phyloP scores from a whole-genome alignment of 2,329 filamentous ascomycete genomes.

The Alternaria sp. region DNA sequence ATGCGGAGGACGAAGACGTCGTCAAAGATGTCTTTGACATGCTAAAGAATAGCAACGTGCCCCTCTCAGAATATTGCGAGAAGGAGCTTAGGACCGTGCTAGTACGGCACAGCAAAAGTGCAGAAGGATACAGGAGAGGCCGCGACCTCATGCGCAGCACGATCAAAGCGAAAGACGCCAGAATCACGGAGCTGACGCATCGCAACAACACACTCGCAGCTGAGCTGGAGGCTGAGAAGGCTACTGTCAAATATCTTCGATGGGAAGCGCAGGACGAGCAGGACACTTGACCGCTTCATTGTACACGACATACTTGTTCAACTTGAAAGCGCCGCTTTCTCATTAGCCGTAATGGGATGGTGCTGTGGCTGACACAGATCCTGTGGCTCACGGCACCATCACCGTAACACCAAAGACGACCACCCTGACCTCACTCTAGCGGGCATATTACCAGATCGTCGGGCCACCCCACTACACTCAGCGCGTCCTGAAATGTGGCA shows the following conservation, averaged over 20 bases:
- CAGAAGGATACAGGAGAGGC: slow-evolving; percentile 69
- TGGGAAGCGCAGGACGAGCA: slow-evolving; percentile 27
- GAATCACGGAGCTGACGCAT: slow-evolving; percentile 71
- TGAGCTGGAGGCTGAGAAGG: slow-evolving; percentile 63
- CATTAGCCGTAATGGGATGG: neutral
- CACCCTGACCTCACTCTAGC: neutral
- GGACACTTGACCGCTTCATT: slow-evolving; percentile 1
- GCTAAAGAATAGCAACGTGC: slow-evolving; percentile 56
- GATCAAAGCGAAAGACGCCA: slow-evolving; percentile 69
- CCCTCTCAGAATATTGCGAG: slow-evolving; percentile 29
- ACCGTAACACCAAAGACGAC: neutral
- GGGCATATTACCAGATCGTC: neutral
- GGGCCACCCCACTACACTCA: neutral
- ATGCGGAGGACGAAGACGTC: slow-evolving; percentile 28
- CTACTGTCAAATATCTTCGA: slow-evolving; percentile 43
- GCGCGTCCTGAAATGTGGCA: neutral
- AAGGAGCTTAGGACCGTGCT: slow-evolving; percentile 32
- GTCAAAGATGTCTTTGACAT: slow-evolving; percentile 59
- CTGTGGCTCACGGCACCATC: neutral
- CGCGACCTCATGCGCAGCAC: slow-evolving; percentile 71
- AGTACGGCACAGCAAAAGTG: slow-evolving; percentile 62
- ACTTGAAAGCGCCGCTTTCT: neutral
- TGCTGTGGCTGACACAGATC: neutral
- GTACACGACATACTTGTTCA: neutral
- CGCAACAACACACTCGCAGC: slow-evolving; percentile 67